Evolutionary conservation across 768 basidiomycete genomes (phyloP).

Genomic region (Hericium coralloides): DNA sequence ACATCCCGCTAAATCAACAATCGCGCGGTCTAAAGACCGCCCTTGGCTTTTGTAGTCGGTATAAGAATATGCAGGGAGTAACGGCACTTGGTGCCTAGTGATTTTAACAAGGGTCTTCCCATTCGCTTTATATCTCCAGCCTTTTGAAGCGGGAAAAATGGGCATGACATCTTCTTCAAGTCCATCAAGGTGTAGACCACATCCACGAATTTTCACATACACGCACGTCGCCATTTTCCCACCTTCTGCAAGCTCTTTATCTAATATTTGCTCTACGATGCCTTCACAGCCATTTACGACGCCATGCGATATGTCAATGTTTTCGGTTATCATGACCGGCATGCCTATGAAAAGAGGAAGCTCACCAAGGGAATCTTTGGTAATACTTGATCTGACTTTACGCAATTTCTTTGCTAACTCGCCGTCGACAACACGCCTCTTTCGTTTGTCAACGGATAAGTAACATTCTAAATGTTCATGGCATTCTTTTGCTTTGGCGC

Average conservation of each 20-base stretch:
- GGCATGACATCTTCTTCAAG: background rate
- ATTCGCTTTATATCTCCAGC: background rate
- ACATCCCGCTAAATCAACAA: background rate
- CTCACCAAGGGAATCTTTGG: background rate
- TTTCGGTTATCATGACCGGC: background rate
- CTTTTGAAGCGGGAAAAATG: background rate
- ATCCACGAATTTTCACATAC: background rate
- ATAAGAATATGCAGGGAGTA: background rate
- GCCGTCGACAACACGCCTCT: background rate
- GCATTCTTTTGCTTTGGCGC: background rate
- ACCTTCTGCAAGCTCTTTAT: too few species aligned
- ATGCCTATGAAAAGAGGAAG: background rate
- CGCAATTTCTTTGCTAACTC: background rate
- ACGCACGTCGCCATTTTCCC: background rate
- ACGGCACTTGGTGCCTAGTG: background rate
- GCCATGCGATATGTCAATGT: background rate
- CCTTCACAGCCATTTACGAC: background rate
- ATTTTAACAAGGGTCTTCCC: background rate
- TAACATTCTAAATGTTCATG: background rate
- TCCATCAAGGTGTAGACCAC: background rate
- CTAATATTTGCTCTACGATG: too few species aligned
- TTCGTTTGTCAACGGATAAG: background rate
- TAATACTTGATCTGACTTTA: background rate
- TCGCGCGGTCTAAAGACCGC: background rate
- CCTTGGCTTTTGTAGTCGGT: conserved; percentile 2